Evolutionary conservation across 768 basidiomycete genomes (phyloP), one percentile per base, ranked within the genome.

Genomic region (Trametes cinnabarina): DNA sequence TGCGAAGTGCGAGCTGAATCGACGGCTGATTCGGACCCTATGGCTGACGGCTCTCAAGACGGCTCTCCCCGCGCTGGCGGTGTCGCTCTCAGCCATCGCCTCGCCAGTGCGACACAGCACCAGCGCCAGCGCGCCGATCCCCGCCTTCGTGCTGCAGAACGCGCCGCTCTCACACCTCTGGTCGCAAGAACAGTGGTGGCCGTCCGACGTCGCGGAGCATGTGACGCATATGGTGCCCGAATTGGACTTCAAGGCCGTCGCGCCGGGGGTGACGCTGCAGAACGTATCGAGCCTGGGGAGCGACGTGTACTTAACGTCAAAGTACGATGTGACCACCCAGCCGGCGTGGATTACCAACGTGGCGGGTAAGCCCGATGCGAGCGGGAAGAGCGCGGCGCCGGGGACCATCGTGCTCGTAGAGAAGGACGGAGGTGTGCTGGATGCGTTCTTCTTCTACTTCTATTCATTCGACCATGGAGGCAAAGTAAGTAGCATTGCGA

Each of bases 371-470:
- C 68, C 70, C 11, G 65, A 69, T 30, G 57, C 53, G n/a, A 53
- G 47, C 14, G 72, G 71, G 20, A 54, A 54, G 23, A 68, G 63
- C 37, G 20, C 28, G 17, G 68, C 67, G 2, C 69, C 71, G 11
- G 67, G 63, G 23, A 72, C 69, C 43, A 69, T 71, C 53, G 62
- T 71, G 20, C 64, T 65, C n/a, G 71, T 71, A 1, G 56, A 66
- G 47, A 71, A 73, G 58, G 28, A 60, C 17, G 65, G 57, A 3
- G 68, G 68, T 0, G 67, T 68, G 28, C 55, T 69, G 10, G 72
- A 73, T 50, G 71, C 68, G 19, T 73, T 72, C 65, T 73, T 70
- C 53, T 72, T 71, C 55, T 70, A 69, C 57, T 71, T 71, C 58
- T 73, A 70, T 47, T 66, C 69, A 5, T 73, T 58, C 52, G 62